A percentile compares a stretch with the other conserved stretches of the same genome.
These are phyloP conservation scores for Monascus purpureus DNA, from an alignment of 495 filamentous ascomycete genomes.

Conservation along the genomic window DNA sequence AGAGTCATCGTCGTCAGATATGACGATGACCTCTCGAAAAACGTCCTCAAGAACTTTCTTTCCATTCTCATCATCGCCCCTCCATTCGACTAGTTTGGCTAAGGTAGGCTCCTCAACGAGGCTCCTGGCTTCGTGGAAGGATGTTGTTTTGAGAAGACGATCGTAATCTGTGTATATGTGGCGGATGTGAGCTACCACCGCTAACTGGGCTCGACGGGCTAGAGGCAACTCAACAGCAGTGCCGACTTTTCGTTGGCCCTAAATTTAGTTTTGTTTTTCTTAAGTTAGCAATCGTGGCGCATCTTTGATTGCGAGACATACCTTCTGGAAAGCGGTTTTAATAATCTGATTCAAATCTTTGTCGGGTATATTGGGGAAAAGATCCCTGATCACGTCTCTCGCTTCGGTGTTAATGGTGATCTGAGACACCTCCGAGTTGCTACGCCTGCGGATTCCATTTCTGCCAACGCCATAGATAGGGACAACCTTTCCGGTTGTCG, in stretches of 20 bases:
- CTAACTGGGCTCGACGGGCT: slow-evolving; percentile 64
- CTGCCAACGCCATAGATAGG: slow-evolving; percentile 15
- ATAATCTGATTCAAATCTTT: slow-evolving; percentile 66
- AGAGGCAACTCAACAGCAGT: slow-evolving; percentile 50
- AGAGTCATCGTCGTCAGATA: slow-evolving; percentile 65
- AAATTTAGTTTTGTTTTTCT: slow-evolving; percentile 6
- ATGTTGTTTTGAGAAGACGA: slow-evolving; percentile 47
- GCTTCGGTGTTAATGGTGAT: slow-evolving; percentile 59
- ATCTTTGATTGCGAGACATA: slow-evolving; percentile 21
- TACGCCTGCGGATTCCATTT: slow-evolving; percentile 4
- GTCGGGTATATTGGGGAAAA: slow-evolving; percentile 77
- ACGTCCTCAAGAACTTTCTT: slow-evolving; percentile 65
- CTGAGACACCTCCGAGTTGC: slow-evolving; percentile 31
- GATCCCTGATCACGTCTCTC: slow-evolving; percentile 57
- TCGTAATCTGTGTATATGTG: slow-evolving; percentile 84
- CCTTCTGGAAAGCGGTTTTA: slow-evolving; percentile 71
- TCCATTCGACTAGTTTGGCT: slow-evolving; percentile 69
- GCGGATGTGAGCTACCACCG: slow-evolving; percentile 73
- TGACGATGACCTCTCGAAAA: slow-evolving; percentile 67
- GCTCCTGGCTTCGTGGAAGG: slow-evolving; percentile 55
- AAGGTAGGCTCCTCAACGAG: slow-evolving; percentile 57
- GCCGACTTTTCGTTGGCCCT: slow-evolving; percentile 52
- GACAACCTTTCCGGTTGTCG: slow-evolving; percentile 27
- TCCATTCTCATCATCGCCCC: slow-evolving; percentile 70
- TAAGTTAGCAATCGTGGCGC: slow-evolving; percentile 3